Evolutionary conservation across 192 early-diverging fungal genomes (phyloP).

Genomic region (Entomortierella chlamydospora): DNA sequence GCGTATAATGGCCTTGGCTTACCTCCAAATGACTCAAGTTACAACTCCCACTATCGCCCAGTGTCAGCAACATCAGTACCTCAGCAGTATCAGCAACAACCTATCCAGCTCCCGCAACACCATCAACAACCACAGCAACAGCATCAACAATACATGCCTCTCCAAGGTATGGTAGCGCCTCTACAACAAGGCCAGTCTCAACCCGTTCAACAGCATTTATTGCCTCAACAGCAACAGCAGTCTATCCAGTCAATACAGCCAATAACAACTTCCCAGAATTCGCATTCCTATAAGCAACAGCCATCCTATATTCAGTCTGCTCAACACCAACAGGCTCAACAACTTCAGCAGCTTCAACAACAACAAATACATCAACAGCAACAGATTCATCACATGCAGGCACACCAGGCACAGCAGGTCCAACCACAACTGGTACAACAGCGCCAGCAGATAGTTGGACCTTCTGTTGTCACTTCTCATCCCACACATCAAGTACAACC

Average conservation of each 20-base stretch:
- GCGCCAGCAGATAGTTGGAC: constrained; percentile 13
- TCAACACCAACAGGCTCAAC: constrained; percentile 13
- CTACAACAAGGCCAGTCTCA: constrained; percentile 23
- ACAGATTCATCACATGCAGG: constrained; percentile 8
- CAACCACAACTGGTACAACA: constrained; percentile 7
- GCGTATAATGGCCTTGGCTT: not conserved
- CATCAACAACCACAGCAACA: constrained; percentile 32
- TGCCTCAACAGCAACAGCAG: constrained; percentile 22
- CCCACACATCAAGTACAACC: constrained; percentile 14
- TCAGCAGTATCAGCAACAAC: constrained; percentile 25
- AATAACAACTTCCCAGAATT: constrained; percentile 8
- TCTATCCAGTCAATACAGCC: constrained; percentile 17
- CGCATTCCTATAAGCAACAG: constrained; percentile 21
- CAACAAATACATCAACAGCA: not conserved
- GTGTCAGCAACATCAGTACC: constrained; percentile 12
- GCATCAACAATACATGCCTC: constrained; percentile 38
- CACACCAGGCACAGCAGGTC: constrained; percentile 13
- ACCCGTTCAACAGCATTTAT: constrained; percentile 19
- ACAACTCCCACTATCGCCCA: constrained; percentile 31
- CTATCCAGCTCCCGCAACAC: constrained; percentile 15
- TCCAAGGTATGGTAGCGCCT: constrained; percentile 8
- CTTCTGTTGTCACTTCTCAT: constrained; percentile 15
- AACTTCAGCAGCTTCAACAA: constrained; percentile 16
- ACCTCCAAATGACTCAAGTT: constrained; percentile 20
- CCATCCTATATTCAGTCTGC: constrained; percentile 4